Percentiles rank a stretch among this genome's conserved stretches.
Evolutionary conservation across 768 basidiomycete species (phyloP).

Genomic region (Naematelia aurantialba): DNA sequence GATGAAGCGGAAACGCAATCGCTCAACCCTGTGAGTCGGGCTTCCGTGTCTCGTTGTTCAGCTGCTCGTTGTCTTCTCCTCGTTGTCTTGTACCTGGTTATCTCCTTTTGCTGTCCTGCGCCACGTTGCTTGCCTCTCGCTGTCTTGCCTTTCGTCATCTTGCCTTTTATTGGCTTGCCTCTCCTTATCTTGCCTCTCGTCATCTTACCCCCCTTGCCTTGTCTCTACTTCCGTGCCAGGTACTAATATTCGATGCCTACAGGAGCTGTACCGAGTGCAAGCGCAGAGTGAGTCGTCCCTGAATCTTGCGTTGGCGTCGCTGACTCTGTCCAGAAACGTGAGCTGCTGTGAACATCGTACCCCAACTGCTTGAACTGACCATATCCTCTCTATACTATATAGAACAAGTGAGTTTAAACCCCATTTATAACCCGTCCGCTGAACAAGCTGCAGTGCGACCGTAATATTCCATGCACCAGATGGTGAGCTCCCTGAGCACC

Average conservation of each 20-base stretch:
- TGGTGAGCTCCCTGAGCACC: constrained; percentile 35
- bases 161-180: too few relatives aligned
- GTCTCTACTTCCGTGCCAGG: too few relatives aligned
- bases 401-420: constrained; percentile 38
- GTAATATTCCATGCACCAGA: constrained; percentile 44
- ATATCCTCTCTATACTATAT: constrained; percentile 1
- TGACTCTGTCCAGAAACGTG: constrained; percentile 35
- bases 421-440: neutral
- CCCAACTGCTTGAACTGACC: neutral
- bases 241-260: too few relatives aligned
- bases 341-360: constrained; percentile 1
- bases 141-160: too few relatives aligned
- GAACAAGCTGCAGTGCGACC: constrained; percentile 32
- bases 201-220: too few relatives aligned
- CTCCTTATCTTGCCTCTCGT: too few relatives aligned
- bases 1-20: constrained; percentile 38
- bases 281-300: constrained; percentile 33
- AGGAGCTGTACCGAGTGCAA: constrained; percentile 50
- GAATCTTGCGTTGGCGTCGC: neutral
- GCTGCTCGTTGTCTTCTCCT: neutral
- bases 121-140: too few relatives aligned
- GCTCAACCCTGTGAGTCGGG: constrained; percentile 36
- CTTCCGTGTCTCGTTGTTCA: neutral
- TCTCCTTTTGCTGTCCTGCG: too few relatives aligned
- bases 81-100: neutral